Evolutionary conservation across 2,329 filamentous ascomycete species (phyloP), one percentile per base, ranked within the genome.

Genomic region (Colletotrichum noveboracense): DNA sequence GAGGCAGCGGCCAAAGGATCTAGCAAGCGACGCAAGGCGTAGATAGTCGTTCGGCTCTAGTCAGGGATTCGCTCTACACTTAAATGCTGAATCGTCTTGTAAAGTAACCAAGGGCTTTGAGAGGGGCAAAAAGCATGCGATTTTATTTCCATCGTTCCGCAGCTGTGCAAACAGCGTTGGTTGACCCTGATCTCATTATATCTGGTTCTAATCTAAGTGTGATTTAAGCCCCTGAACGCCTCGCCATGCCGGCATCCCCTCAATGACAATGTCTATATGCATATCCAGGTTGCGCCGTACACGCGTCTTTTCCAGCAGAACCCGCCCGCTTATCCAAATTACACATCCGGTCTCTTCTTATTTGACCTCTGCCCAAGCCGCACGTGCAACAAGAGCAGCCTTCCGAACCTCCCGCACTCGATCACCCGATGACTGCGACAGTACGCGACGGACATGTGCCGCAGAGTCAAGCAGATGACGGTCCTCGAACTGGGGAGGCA

Each of bases 341-440:
- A 30, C 18, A 21, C 12, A 13, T 61, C 14, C 58, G 13, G n/a
- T 34, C 5, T 32, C 30, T 34, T 43, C 14, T 71, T 43, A 84
- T 13, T 77, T 79, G 66, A 87, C 75, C 72, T 80, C 83, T 5
- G 82, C 83, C 90, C 90, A 92, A 8, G 85, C 86, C 66, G 83
- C 84, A 70, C 89, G 86, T 6, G 90, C 89, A 74, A 81, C 78
- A 68, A 89, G 84, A 21, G 90, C 90, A 62, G 84, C 84, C 71
- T 84, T 87, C 62, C 91, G 85, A 60, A 91, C 85, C 75, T 90
- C 89, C 60, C 91, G 84, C 10, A 90, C 87, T 7, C 83, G 81
- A 77, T 92, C 89, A 3, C 90, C 90, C 66, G 89, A 90, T 2
- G 89, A 89, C 10, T 84, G 78, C 2, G 87, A 86, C 75, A 92